Base-by-base conservation (phyloP, 176 grass and related monocot genomes). In the Carex kokanica region DNA sequence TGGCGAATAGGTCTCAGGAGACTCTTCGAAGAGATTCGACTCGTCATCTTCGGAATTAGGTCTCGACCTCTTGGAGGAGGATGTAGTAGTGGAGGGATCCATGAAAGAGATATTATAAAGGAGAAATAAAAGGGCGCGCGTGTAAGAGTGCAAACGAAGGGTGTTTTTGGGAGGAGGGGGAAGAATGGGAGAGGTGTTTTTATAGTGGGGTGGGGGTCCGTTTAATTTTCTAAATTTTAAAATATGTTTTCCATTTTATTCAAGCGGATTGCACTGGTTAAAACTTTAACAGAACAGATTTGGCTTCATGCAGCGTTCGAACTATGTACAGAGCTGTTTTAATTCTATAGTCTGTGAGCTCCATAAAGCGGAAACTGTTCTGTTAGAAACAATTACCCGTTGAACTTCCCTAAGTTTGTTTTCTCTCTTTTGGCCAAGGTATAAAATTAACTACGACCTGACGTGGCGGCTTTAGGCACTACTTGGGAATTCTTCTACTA, bases 141-240 rank as follows among this genome's bases (percentile, higher is more conserved):
- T 60, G 65, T 52, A 43, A 41, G 4, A 62, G 80, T 63, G 38
- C 15, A 74, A 71, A 18, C 3, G 21, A 27, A 17, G 25, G 54
- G 80, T 53, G 55, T 36, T 57, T 69, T 71, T 15, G 43, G 64
- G 20, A 85, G 66, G 83, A 77, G 60, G 32, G 23, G 47, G n/a
- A 69, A 79, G 59, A 87, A 63, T 66, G 43, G 64, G 24, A 60
- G 65, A 71, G 78, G 62, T 57, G 78, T 27, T 63, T 87, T 87
- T 86, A 86, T 79, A 86, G 71, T 64, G 75, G 70, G 73, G 73
- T 24, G 61, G 29, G 71, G 73, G 49, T 32, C 9, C 62, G 20
- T 31, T 56, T 24, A 8, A 58, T 49, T 64, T 62, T 85, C 12
- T 45, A 29, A 8, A 41, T 14, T 60, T 72, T 59, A 74, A 14